Conservation (phyloP, 139 green algal genomes). For the Trebouxia sp. region DNA sequence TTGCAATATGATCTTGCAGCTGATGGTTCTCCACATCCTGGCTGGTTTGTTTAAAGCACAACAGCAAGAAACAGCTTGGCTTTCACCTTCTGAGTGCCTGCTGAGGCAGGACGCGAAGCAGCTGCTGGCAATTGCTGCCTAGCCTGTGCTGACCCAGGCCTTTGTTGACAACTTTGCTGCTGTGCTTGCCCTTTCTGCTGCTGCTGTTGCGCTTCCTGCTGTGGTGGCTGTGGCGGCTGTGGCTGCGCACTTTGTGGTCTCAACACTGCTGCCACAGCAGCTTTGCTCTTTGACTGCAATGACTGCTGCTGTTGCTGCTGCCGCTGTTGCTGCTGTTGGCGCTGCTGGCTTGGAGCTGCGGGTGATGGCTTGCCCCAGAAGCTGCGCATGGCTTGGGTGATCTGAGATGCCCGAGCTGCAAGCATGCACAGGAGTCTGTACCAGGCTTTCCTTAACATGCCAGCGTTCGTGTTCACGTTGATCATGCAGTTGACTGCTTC, state of each 20-base stretch:
- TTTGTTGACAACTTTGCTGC: too few species aligned
- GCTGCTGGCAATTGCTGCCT: neutral
- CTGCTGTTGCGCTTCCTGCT: neutral
- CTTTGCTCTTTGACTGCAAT: too few species aligned
- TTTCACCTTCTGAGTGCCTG: neutral
- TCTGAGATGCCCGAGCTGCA: neutral
- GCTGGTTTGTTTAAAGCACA: too few species aligned
- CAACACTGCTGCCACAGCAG: neutral
- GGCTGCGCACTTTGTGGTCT: neutral
- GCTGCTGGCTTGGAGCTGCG: neutral
- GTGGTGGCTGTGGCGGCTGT: too few species aligned
- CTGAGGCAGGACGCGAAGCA: neutral
- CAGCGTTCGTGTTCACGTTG: too few species aligned
- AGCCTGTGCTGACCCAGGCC: neutral
- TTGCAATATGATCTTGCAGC: neutral
- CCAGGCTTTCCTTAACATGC: too few species aligned
- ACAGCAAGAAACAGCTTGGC: too few species aligned
- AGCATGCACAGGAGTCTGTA: too few species aligned
- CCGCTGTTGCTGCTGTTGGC: neutral
- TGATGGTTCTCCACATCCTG: too few species aligned
- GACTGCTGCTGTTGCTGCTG: neutral
- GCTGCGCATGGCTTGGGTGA: neutral
- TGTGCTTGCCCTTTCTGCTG: too few species aligned
- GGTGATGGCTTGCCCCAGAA: neutral
- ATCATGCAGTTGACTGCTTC: too few species aligned